Evolutionary conservation across 768 basidiomycete genomes (phyloP).

Genomic region (Artomyces pyxidatus): DNA sequence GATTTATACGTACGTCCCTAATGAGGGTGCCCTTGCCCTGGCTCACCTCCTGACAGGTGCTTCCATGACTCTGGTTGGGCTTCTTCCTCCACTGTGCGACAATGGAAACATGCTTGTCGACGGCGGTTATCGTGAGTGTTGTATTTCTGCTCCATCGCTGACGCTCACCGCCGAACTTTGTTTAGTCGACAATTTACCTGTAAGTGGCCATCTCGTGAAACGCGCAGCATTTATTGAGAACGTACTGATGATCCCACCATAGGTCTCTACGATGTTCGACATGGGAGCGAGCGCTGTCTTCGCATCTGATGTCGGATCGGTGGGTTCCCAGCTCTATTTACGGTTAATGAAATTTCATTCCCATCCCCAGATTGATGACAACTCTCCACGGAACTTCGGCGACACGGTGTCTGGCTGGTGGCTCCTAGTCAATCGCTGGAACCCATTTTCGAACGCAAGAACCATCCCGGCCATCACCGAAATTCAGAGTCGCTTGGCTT

Average conservation of each 20-base stretch:
- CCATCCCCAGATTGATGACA: slow-evolving; percentile 79
- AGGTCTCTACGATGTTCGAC: slow-evolving; percentile 88
- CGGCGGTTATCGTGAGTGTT: slow-evolving; percentile 69
- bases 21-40: neutral
- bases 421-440: slow-evolving; percentile 89
- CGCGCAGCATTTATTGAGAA: no score
- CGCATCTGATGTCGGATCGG: slow-evolving; percentile 88
- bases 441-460: slow-evolving; percentile 74
- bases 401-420: slow-evolving; percentile 96
- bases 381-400: slow-evolving; percentile 89
- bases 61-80: slow-evolving; percentile 94
- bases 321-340: slow-evolving; percentile 28
- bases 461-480: slow-evolving; percentile 85
- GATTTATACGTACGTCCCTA: slow-evolving; percentile 62
- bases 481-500: slow-evolving; percentile 89
- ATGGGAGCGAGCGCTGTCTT: slow-evolving; percentile 88
- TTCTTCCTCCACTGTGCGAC: slow-evolving; percentile 91
- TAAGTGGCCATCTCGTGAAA: no score
- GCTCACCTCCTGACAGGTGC: slow-evolving; percentile 47
- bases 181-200: slow-evolving; percentile 84
- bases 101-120: slow-evolving; percentile 90
- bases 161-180: slow-evolving; percentile 1
- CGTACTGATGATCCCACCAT: neutral
- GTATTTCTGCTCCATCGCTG: neutral
- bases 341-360: neutral